Percentiles rank a stretch among this genome's conserved stretches.
Evolutionary conservation across 257 asterid genomes (phyloP).

Genomic region (Verbascum thapsus): DNA sequence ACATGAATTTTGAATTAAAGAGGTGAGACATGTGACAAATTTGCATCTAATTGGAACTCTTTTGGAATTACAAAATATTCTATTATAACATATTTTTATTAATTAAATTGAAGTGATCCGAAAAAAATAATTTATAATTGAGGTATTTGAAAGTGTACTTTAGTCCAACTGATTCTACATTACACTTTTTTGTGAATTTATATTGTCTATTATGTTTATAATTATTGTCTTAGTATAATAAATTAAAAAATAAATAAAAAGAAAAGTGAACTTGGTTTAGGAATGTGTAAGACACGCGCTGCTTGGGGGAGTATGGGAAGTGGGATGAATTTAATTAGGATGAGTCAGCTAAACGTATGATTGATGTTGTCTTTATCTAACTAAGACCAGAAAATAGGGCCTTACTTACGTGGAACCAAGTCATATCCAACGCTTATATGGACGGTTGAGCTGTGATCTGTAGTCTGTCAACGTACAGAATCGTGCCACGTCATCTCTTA

Average conservation of each 20-base stretch:
- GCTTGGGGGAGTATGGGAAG: not conserved
- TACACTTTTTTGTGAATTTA: no score
- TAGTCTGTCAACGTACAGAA: not conserved
- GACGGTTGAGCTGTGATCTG: constrained; percentile 25
- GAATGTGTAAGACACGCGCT: constrained; percentile 12
- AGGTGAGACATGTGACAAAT: no score
- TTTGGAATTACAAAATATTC: no score
- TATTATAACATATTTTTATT: no score
- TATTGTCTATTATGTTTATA: no score
- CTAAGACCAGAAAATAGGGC: not conserved
- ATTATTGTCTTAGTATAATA: not conserved
- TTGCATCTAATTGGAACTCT: no score
- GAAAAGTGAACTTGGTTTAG: not conserved
- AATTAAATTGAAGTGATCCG: no score
- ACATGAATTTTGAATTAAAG: no score
- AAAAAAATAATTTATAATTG: no score
- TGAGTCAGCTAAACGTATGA: constrained; percentile 48
- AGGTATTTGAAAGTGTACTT: no score
- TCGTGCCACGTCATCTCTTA: constrained; percentile 22
- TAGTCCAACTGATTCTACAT: no score
- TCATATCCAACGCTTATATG: constrained; percentile 33
- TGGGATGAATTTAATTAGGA: not conserved
- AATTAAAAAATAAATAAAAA: no score
- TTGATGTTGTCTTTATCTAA: not conserved
- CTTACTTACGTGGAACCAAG: constrained; percentile 43